A percentile compares a stretch with the other conserved stretches of the same genome.
Conservation (phyloP, 2,329 filamentous ascomycete species). For the Diplodia sapinea region DNA sequence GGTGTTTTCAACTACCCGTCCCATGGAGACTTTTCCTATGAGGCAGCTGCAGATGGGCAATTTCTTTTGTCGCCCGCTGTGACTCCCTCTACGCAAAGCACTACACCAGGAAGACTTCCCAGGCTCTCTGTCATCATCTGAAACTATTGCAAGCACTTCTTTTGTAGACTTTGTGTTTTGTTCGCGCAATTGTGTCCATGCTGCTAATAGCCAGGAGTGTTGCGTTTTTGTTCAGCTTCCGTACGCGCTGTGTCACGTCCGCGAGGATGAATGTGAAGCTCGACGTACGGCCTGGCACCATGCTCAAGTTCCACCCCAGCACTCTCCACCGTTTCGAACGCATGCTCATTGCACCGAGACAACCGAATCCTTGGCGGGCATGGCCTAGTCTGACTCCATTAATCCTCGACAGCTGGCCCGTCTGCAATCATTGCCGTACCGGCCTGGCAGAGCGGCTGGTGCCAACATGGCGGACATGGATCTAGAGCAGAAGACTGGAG, state of each 20-base stretch:
- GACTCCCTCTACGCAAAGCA: no score
- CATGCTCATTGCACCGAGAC: background rate
- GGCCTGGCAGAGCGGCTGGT: background rate
- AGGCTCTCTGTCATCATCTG: background rate
- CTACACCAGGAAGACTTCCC: no score
- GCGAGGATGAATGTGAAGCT: background rate
- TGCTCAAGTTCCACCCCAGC: background rate
- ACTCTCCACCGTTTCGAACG: background rate
- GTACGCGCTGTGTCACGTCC: background rate
- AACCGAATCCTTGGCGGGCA: background rate
- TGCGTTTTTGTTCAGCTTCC: no score
- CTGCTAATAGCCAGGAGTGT: no score
- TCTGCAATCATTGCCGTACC: background rate
- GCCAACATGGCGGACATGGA: background rate
- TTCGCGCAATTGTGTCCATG: background rate
- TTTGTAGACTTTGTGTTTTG: background rate
- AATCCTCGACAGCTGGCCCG: background rate
- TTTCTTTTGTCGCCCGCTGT: no score
- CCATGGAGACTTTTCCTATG: no score
- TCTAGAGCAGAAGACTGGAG: background rate
- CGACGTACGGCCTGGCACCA: background rate
- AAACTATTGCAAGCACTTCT: background rate
- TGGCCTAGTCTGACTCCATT: no score
- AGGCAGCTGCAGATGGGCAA: no score
- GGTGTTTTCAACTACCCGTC: no score